These are phyloP conservation scores for Xylaria grammica DNA, from an alignment of 495 filamentous ascomycete species.

Conservation along the genomic window DNA sequence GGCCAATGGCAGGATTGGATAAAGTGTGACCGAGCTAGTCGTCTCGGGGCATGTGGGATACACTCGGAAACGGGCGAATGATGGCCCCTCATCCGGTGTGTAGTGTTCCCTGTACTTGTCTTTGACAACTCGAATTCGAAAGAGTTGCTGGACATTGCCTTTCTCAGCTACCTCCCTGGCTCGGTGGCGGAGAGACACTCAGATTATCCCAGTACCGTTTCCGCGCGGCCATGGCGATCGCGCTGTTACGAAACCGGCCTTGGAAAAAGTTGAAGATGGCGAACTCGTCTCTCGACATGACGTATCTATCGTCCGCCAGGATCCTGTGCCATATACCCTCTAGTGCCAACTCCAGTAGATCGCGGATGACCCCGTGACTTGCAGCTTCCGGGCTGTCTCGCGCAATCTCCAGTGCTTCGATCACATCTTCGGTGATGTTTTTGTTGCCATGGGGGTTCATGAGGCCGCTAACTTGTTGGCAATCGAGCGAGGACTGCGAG, in stretches of 20 bases:
- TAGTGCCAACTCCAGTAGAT: constrained; percentile 62
- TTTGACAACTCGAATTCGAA: background rate
- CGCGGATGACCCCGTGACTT: constrained; percentile 55
- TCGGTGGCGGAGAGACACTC: background rate
- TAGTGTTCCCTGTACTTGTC: background rate
- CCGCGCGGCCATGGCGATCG: constrained; percentile 49
- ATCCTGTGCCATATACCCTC: constrained; percentile 67
- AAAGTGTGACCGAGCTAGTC: background rate
- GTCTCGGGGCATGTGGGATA: background rate
- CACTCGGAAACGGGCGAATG: background rate
- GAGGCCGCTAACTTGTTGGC: background rate
- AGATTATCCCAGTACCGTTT: constrained; percentile 57
- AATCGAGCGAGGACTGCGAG: background rate
- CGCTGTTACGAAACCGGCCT: constrained; percentile 54
- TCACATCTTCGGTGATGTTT: constrained; percentile 32
- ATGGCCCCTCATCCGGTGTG: background rate
- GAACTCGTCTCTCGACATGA: constrained; percentile 74
- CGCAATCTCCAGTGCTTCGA: constrained; percentile 68
- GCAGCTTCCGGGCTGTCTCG: constrained; percentile 65
- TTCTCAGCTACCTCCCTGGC: background rate
- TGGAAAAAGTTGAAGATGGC: constrained; percentile 80
- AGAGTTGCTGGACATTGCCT: background rate
- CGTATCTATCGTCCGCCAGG: constrained; percentile 62
- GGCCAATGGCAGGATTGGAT: background rate
- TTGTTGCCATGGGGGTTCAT: background rate